These are phyloP conservation scores for Cryphonectria parasitica DNA, from an alignment of 2,329 filamentous ascomycete genomes.

Conservation along the genomic window DNA sequence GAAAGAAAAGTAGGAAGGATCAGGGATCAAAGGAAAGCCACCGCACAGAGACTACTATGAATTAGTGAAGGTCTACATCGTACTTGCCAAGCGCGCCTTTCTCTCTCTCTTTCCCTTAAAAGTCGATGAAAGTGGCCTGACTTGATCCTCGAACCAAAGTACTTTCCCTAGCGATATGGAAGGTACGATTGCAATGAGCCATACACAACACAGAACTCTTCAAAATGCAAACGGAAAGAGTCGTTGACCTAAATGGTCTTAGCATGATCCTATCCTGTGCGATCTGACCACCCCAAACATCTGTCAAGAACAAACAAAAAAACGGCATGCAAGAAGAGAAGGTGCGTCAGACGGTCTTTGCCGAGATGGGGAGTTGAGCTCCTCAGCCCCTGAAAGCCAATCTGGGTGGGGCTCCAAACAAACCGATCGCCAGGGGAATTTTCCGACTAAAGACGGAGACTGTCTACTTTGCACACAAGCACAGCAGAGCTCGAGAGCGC, in stretches of 20 bases:
- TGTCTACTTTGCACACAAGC: too few species aligned
- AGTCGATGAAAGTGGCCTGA: not conserved
- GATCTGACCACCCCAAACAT: too few species aligned
- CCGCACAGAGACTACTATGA: not conserved
- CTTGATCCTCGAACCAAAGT: too few species aligned
- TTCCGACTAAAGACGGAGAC: not conserved
- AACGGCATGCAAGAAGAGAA: too few species aligned
- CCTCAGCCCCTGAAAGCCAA: slow-evolving; percentile 10
- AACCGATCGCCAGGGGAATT: slow-evolving; percentile 11
- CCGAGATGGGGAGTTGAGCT: slow-evolving; percentile 2
- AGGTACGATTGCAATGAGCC: too few species aligned
- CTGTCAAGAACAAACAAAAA: too few species aligned
- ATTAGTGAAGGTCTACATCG: not conserved
- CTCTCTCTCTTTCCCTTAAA: not conserved
- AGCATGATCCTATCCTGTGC: too few species aligned
- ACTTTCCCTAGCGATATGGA: too few species aligned
- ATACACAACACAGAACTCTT: too few species aligned
- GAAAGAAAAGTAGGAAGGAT: not conserved
- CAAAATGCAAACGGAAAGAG: too few species aligned
- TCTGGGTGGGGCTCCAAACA: not conserved
- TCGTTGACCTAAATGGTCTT: too few species aligned
- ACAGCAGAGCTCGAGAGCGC: not conserved
- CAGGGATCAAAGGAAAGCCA: not conserved
- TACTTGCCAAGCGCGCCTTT: not conserved
- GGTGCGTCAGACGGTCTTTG: slow-evolving; percentile 3